phyloP scores from a whole-genome alignment of 2,329 filamentous ascomycete species.

The Pseudogymnoascus sp. region DNA sequence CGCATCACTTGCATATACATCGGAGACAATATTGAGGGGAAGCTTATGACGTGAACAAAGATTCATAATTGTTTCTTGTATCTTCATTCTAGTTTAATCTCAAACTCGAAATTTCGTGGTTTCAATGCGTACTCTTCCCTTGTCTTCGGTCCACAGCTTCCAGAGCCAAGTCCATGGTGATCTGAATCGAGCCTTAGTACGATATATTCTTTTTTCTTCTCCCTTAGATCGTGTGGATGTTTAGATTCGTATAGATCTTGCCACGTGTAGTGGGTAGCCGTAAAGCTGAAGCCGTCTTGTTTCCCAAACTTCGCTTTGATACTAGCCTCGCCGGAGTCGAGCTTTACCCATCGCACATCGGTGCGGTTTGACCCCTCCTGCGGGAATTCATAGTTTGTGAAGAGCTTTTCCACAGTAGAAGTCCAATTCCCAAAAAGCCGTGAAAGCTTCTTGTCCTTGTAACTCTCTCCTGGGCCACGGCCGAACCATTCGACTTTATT shows the following conservation, averaged over 20 bases:
- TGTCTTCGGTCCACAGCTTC: constrained; percentile 33
- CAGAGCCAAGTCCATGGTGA: constrained; percentile 35
- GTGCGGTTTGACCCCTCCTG: constrained; percentile 45
- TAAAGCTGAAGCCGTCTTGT: constrained; percentile 29
- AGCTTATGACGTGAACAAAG: too few relatives aligned
- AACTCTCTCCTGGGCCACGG: constrained; percentile 42
- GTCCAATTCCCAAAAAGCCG: constrained; percentile 34
- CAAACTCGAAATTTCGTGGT: constrained; percentile 2
- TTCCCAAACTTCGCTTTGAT: constrained; percentile 10
- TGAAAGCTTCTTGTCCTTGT: constrained; percentile 41
- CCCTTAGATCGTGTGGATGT: constrained; percentile 48
- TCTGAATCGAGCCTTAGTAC: constrained; percentile 46
- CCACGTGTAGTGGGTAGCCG: constrained; percentile 35
- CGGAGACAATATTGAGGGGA: too few relatives aligned
- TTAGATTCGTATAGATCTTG: constrained; percentile 31
- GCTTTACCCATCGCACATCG: constrained; percentile 38
- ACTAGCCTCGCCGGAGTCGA: constrained; percentile 15
- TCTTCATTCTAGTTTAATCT: too few relatives aligned
- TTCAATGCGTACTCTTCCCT: constrained; percentile 12
- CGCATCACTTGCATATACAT: too few relatives aligned
- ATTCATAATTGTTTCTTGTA: too few relatives aligned
- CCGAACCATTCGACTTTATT: constrained; percentile 38
- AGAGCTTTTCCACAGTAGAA: constrained; percentile 33
- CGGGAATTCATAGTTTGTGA: constrained; percentile 41
- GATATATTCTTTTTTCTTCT: constrained; percentile 40